Evolutionary conservation across 2,329 filamentous ascomycete species (phyloP), one percentile per base, ranked within the genome.

Genomic region (Podosphaera aphanis): DNA sequence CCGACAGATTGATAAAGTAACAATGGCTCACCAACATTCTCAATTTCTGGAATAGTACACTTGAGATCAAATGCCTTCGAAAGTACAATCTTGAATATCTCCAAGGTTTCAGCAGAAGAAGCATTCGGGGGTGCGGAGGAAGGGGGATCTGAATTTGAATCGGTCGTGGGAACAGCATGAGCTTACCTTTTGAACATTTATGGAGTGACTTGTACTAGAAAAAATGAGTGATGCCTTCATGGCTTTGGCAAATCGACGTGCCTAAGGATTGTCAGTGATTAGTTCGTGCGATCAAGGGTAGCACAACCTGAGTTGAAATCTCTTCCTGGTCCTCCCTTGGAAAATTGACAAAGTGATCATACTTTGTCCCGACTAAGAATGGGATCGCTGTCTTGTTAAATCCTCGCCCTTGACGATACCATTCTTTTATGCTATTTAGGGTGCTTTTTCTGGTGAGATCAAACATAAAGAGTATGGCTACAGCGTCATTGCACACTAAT

Each of bases 311-410:
- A 58, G 90, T 86, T 13, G 85, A 93, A 51, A 98, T 98, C 64
- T 98, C 90, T 62, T 98, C 90, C 61, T 98, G 90, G 59, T 98
- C 90, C 60, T 95, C 88, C 37, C 83, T 74, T 0, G 90, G 86
- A 58, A 98, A 94, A 65, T 95, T 98, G 63, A 98, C 88, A 66
- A 98, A 98, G 60, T 95, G 90, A 58, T 98, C 90, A 62, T 95
- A 98, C 63, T 98, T 98, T 31, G 90, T 98, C 49, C 90, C 90
- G 16, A 98, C 83, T 20, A 98, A 65, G 58, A 98, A 93, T 0
- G 90, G 90, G 54, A 98, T 98, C n/a, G 90, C 90, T 13, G 90
- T 98, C 70, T 98, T 98, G 71, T 98, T 98, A 70, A 98, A 98
- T 20, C 90, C 90, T 52, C 90, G 74, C 42, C 90, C 90, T 64